phyloP scores from a whole-genome alignment of 2,329 filamentous ascomycete genomes.

The Aspergillus felis region DNA sequence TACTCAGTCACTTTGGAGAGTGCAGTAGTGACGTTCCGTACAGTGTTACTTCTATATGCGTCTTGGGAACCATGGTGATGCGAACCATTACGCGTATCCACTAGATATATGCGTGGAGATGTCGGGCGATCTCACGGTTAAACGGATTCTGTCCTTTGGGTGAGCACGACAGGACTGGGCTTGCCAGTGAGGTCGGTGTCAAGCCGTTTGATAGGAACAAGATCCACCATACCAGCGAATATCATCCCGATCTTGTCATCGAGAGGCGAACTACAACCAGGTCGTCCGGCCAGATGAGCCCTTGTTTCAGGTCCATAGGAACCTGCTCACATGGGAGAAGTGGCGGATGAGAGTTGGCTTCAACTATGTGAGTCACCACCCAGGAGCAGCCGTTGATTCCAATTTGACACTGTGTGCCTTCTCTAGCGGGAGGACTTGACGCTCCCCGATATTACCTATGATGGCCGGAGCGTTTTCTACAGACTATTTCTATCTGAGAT shows the following conservation, averaged over 20 bases:
- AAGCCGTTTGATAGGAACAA: constrained; percentile 37
- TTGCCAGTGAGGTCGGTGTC: constrained; percentile 1
- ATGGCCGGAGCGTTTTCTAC: constrained; percentile 39
- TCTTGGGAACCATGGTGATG: constrained; percentile 41
- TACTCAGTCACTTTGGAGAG: neutral
- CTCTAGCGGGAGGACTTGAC: constrained; percentile 38
- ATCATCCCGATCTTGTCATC: constrained; percentile 30
- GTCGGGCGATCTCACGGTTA: constrained; percentile 48
- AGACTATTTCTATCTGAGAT: constrained; percentile 42
- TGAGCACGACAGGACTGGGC: constrained; percentile 19
- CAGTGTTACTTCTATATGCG: constrained; percentile 39
- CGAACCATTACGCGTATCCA: constrained; percentile 58
- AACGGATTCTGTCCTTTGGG: constrained; percentile 45
- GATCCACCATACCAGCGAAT: constrained; percentile 32
- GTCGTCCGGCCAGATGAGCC: constrained; percentile 36
- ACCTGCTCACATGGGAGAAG: constrained; percentile 40
- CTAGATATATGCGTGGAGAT: constrained; percentile 52
- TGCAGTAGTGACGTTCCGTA: neutral
- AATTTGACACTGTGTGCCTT: neutral
- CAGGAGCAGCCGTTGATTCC: no score
- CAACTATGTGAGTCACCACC: constrained; percentile 28
- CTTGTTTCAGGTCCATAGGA: constrained; percentile 29
- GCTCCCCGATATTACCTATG: constrained; percentile 40
- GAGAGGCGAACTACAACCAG: constrained; percentile 30
- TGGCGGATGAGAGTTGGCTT: constrained; percentile 43